A percentile compares a stretch with the other conserved stretches of the same genome.
phyloP scores from a whole-genome alignment of 768 basidiomycete genomes.

The Naganishia friedmannii region DNA sequence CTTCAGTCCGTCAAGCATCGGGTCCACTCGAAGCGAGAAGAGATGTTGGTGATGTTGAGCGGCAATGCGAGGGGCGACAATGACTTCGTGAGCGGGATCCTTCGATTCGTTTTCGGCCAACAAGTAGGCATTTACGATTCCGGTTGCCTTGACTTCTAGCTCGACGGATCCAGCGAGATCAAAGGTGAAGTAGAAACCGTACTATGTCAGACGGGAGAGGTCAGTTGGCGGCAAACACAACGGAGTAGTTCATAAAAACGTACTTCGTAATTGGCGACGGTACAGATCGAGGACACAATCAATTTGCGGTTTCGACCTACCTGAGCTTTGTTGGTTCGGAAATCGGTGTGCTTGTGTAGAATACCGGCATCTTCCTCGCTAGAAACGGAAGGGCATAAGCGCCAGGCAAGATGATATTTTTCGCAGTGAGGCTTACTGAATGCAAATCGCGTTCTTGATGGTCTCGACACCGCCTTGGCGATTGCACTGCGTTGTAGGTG shows the following conservation, averaged over 20 bases:
- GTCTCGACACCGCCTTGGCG: conserved; percentile 54
- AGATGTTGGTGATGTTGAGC: conserved; percentile 45
- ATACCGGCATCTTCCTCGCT: conserved; percentile 80
- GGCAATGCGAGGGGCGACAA: conserved; percentile 66
- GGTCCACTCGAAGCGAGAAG: conserved; percentile 75
- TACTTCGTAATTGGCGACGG: conserved; percentile 28
- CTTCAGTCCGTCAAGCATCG: conserved; percentile 81
- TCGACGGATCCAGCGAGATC: conserved; percentile 89
- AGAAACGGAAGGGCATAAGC: neutral
- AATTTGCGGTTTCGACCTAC: conserved; percentile 74
- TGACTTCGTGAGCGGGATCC: conserved; percentile 68
- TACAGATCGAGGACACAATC: conserved; percentile 61
- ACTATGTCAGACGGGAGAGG: conserved; percentile 22
- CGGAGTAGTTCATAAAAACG: neutral
- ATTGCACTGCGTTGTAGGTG: conserved; percentile 2
- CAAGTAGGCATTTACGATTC: conserved; percentile 68
- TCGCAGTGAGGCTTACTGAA: conserved; percentile 47
- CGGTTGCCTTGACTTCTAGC: conserved; percentile 77
- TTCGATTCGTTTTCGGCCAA: conserved; percentile 56
- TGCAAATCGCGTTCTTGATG: conserved; percentile 85
- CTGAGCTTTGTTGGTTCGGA: conserved; percentile 62
- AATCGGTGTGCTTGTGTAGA: conserved; percentile 81
- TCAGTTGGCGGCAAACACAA: neutral
- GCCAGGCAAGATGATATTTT: neutral
- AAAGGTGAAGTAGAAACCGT: conserved; percentile 70